Base-by-base conservation (phyloP, 352 stramenopile species). In the Paralagenidium karlingii region DNA sequence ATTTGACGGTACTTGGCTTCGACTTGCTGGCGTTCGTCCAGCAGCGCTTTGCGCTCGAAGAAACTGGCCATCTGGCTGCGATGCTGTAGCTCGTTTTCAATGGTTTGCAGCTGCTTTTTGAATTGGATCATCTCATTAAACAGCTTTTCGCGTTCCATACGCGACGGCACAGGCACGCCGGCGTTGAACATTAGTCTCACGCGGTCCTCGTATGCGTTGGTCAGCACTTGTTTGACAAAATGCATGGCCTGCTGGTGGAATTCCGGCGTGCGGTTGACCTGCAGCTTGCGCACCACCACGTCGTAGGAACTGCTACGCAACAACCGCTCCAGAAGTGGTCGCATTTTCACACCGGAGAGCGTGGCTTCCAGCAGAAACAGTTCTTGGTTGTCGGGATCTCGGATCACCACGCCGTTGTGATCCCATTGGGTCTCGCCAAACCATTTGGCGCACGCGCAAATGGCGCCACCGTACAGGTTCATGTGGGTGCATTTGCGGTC, bases 371-470 rank as follows among this genome's bases (percentile, higher is more conserved):
- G 43, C 24, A 92, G 55, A 16, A 82, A 68, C 21, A 89, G 53
- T 43, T 83, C 56, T 13, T 63, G 56, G 16, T 51, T 37, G 33
- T 45, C 3, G 1, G 60, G 66, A 13, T 62, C 66, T 9, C 71
- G 66, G 11, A 88, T 44, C 21, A 92, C 63, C 16, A 89, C 70
- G 31, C 79, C 79, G 47, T 86, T 92, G 58, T 90, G 79, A 53
- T 92, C 79, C 73, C 75, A 92, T 24, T 70, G 73, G 28, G 79
- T 90, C 29, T 69, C 55, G 11, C 76, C 76, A 32, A 88, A 83
- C 33, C 88, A 60, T 52, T 92, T 92, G 34, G 79, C 73, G 37
- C 66, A 79, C 5, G 58, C 58, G 49, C 76, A 92, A 47, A 92
- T 84, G 30, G 68, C 51, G 16, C 55, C 74, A 41, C 79, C 79